Conservation (phyloP, 495 filamentous ascomycete genomes). For the Aspergillus steynii region DNA sequence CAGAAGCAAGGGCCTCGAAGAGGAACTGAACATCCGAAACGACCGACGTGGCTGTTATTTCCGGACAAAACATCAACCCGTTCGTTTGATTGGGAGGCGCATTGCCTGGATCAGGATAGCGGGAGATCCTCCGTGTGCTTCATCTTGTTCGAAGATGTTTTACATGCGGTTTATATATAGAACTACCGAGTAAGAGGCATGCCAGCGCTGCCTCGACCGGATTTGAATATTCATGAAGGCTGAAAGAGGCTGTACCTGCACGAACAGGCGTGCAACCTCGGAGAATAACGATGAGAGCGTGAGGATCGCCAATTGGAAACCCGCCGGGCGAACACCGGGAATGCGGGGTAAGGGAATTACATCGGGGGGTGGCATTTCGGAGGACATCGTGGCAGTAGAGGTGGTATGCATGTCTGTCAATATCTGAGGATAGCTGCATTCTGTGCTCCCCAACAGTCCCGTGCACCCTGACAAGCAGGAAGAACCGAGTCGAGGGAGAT, state of each 20-base stretch:
- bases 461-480: not conserved
- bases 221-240: too few species aligned
- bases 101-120: not conserved
- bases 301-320: not conserved
- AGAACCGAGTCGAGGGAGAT: not conserved
- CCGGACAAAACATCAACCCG: not conserved
- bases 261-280: not conserved
- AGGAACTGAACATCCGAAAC: not conserved
- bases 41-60: too few species aligned
- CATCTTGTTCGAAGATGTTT: not conserved
- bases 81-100: not conserved
- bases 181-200: not conserved
- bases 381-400: not conserved
- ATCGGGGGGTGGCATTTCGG: not conserved
- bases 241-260: not conserved
- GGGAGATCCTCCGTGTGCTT: not conserved
- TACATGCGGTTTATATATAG: not conserved
- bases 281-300: not conserved
- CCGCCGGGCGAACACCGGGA: not conserved
- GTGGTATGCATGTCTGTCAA: too few species aligned
- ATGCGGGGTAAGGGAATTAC: not conserved
- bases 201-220: not conserved
- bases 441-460: not conserved
- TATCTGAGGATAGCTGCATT: not conserved
- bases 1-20: not conserved